Percentiles rank a stretch among this genome's conserved stretches.
These are phyloP conservation scores for Fusarium ambrosium DNA, from an alignment of 2,329 filamentous ascomycete genomes.

Conservation along the genomic window DNA sequence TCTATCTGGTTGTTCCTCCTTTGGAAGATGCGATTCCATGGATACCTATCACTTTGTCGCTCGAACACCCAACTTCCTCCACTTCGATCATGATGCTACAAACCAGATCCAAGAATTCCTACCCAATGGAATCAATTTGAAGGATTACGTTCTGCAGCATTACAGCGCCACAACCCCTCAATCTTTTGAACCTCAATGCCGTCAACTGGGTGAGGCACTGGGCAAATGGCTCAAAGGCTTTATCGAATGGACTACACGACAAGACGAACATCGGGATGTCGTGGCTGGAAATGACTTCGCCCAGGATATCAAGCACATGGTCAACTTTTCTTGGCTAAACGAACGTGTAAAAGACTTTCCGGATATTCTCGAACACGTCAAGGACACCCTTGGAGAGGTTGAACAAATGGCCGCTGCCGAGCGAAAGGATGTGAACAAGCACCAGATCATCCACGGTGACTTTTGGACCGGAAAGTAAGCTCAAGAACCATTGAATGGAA, in stretches of 20 bases:
- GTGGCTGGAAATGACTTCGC: neutral
- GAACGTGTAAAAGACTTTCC: conserved; percentile 2
- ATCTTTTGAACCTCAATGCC: neutral
- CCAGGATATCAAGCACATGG: conserved; percentile 8
- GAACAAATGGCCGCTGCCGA: conserved; percentile 9
- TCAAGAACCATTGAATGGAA: fast-evolving
- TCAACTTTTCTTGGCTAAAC: conserved; percentile 7
- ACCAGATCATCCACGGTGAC: conserved; percentile 17
- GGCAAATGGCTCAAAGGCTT: conserved; percentile 16
- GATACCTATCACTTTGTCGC: neutral
- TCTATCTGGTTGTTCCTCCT: neutral
- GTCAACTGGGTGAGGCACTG: conserved; percentile 9
- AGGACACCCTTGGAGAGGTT: conserved; percentile 3
- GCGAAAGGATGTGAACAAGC: neutral
- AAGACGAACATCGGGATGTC: neutral
- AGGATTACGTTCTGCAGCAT: conserved; percentile 2
- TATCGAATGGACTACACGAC: neutral
- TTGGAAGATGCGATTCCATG: neutral
- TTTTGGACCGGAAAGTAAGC: conserved; percentile 17
- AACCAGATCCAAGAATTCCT: conserved; percentile 4
- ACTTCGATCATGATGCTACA: neutral
- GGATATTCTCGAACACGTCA: neutral
- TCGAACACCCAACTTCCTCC: conserved; percentile 2
- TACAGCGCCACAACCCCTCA: neutral
- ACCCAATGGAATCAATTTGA: conserved; percentile 1